These are phyloP conservation scores for Neophaeococcomyces aloes DNA, from an alignment of 2,329 filamentous ascomycete genomes.

Conservation along the genomic window DNA sequence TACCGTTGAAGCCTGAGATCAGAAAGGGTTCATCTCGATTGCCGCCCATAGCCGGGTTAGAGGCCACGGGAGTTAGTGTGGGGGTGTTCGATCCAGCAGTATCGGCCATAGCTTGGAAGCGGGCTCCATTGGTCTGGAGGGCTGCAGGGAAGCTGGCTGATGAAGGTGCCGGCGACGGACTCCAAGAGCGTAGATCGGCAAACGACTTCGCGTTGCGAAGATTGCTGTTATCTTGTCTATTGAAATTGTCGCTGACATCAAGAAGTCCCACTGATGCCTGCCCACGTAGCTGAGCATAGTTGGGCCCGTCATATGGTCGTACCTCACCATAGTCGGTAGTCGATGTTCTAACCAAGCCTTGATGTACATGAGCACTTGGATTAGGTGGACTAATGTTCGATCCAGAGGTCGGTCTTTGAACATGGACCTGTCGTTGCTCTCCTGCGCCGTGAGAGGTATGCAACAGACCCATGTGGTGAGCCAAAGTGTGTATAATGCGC, in stretches of 20 bases:
- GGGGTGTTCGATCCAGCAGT: conserved; percentile 55
- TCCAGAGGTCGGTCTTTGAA: conserved; percentile 47
- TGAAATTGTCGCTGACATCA: conserved; percentile 66
- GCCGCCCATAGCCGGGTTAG: conserved; percentile 28
- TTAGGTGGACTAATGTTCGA: conserved; percentile 51
- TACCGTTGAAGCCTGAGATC: conserved; percentile 52
- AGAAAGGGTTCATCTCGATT: conserved; percentile 44
- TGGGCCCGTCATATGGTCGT: conserved; percentile 52
- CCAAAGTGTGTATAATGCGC: conserved; percentile 82
- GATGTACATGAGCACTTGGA: conserved; percentile 64
- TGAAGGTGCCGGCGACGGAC: conserved; percentile 82
- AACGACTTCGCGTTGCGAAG: conserved; percentile 93
- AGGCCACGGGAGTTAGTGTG: conserved; percentile 52
- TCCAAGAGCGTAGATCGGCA: conserved; percentile 88
- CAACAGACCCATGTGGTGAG: conserved; percentile 86
- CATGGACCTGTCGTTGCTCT: conserved; percentile 80
- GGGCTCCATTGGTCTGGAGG: conserved; percentile 52
- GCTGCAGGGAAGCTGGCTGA: conserved; percentile 74
- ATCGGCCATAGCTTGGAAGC: conserved; percentile 46
- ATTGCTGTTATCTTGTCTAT: conserved; percentile 54
- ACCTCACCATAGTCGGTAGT: conserved; percentile 91
- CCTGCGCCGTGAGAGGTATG: conserved; percentile 84
- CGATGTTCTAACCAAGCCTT: conserved; percentile 82
- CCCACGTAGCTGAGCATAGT: conserved; percentile 47
- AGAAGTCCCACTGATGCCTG: conserved; percentile 74